A percentile compares a stretch with the other conserved stretches of the same genome.
Evolutionary conservation across 176 grass and related monocot species (phyloP).

Genomic region (Tuctoria greenei): DNA sequence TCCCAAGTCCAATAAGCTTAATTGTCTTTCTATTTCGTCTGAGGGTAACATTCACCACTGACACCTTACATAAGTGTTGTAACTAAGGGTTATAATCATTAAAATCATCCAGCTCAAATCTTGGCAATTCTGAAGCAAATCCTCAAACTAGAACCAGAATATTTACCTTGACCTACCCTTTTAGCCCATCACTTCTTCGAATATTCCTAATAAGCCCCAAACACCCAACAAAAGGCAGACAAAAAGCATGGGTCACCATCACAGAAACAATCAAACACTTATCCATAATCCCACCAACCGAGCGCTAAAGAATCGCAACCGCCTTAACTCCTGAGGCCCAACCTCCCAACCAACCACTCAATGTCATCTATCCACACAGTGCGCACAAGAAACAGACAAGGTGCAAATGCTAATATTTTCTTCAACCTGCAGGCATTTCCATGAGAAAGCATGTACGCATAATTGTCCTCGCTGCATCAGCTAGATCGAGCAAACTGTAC

Average conservation of each 20-base stretch:
- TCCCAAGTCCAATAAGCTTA: no score
- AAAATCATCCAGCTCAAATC: background rate
- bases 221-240: background rate
- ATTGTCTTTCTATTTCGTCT: no score
- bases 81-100: slow-evolving; percentile 11
- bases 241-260: slow-evolving; percentile 22
- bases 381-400: slow-evolving; percentile 19
- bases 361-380: slow-evolving; percentile 25
- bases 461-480: slow-evolving; percentile 16
- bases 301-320: slow-evolving; percentile 23
- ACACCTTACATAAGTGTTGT: background rate
- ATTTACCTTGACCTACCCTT: background rate
- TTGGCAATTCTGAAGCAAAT: slow-evolving; percentile 5
- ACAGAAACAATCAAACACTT: slow-evolving; percentile 25
- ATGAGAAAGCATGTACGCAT: slow-evolving; percentile 13
- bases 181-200: background rate
- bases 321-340: slow-evolving; percentile 39
- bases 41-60: background rate
- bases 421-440: slow-evolving; percentile 6
- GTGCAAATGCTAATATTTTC: slow-evolving; percentile 14
- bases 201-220: background rate
- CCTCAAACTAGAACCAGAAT: background rate
- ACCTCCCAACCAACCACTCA: slow-evolving; percentile 33
- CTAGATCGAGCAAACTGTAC: background rate
- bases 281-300: slow-evolving; percentile 48